Base-by-base conservation (phyloP, 495 filamentous ascomycete species). In the Pseudevernia furfuracea region DNA sequence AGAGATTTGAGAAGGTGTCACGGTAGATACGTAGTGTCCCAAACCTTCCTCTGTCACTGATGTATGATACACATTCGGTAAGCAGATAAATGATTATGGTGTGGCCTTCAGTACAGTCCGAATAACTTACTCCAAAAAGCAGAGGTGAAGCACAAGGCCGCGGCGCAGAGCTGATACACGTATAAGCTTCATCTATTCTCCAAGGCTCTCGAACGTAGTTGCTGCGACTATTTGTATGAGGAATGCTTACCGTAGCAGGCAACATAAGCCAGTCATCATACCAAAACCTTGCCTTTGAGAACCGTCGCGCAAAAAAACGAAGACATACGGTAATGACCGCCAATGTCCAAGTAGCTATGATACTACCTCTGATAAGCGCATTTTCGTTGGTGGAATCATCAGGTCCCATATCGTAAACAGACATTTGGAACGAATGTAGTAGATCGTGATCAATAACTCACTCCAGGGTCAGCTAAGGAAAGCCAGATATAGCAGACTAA, bases 201-300 rank as follows among this genome's bases (percentile, higher is more conserved):
- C n/a, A 1, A 1, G 46, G n/a, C 48, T 15, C 5, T 11, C 17
- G 46, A 53, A 9, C n/a, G 0, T 10, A 0, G 1, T 55, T 25
- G 5, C 3, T 6, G 32, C 14, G 43, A 52, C 2, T 6, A 0
- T 17, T 25, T 7, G 21, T 52, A 7, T 28, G 15, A 11, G 46
- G 23, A 37, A 6, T 48, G 36, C 60, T 48, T 30, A 76, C 74
- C 15, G 67, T 65, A 34, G 70, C 73, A 5, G 72, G 72, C 61
- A 76, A 43, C 59, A 76, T 67, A 44, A 76, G 66, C 74, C 74
- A 76, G 63, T 74, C 74, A 61, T 76, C 74, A n/a, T 68, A 67
- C 48, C 68, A 68, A 0, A 70, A 67, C 0, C 64, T 55, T 14
- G 70, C 66, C 39, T 63, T 74, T 19, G 70, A 67, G 12, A 66